Evolutionary conservation across 805 yeast species (phyloP).

Genomic region (Blastobotrys chiropterorum): DNA sequence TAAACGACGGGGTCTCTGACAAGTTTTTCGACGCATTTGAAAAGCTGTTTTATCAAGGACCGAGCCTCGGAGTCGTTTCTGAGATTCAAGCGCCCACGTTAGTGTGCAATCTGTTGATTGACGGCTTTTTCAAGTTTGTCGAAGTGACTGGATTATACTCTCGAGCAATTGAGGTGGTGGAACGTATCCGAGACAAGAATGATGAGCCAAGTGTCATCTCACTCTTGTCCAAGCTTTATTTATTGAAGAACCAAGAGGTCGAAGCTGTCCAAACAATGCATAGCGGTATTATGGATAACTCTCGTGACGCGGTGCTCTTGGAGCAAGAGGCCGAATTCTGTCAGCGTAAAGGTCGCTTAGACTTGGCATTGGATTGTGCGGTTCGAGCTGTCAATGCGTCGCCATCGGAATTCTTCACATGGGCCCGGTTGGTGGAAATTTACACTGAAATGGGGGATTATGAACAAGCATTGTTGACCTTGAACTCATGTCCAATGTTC

Average conservation of each 20-base stretch:
- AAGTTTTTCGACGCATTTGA: constrained; percentile 62
- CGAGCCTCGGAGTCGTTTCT: constrained; percentile 57
- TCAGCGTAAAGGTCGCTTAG: constrained; percentile 45
- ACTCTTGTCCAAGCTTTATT: constrained; percentile 39
- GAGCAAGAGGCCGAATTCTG: constrained; percentile 61
- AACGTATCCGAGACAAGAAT: constrained; percentile 44
- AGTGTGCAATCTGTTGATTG: constrained; percentile 63
- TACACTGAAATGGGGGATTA: constrained; percentile 53
- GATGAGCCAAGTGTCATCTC: constrained; percentile 50
- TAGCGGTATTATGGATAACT: constrained; percentile 33
- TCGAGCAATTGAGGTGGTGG: constrained; percentile 53
- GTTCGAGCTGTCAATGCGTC: constrained; percentile 53
- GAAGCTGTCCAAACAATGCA: constrained; percentile 43
- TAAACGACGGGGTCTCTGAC: constrained; percentile 44
- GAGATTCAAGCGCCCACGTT: constrained; percentile 64
- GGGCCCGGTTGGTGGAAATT: constrained; percentile 60
- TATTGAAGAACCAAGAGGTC: constrained; percentile 40
- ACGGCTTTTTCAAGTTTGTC: constrained; percentile 60
- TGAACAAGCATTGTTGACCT: constrained; percentile 53
- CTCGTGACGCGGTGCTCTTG: constrained; percentile 55
- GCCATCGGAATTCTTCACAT: constrained; percentile 71
- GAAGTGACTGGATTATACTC: constrained; percentile 60
- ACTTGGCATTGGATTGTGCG: constrained; percentile 55
- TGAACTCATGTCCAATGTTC: constrained; percentile 74
- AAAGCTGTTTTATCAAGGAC: constrained; percentile 58